Percentiles rank a stretch among this genome's conserved stretches.
Conservation (phyloP, 2,329 filamentous ascomycete species). For the Hypoxylon sp. region DNA sequence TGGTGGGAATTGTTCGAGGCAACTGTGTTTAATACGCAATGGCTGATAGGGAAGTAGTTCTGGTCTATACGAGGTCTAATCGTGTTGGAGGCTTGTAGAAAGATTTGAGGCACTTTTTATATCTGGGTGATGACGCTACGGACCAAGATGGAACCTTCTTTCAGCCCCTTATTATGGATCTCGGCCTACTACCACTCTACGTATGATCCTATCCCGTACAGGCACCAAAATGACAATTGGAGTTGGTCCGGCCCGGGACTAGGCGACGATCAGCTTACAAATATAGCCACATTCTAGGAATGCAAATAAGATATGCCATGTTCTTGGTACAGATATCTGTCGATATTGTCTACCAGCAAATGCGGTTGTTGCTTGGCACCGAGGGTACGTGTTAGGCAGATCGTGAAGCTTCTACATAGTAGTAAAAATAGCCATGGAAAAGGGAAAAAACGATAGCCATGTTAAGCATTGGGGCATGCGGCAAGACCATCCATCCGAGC, state of each 20-base stretch:
- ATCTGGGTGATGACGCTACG: slow-evolving; percentile 11
- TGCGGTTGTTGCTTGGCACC: background rate
- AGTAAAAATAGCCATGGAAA: background rate
- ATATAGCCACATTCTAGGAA: background rate
- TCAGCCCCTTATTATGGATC: slow-evolving; percentile 31
- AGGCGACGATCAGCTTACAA: background rate
- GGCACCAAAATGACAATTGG: background rate
- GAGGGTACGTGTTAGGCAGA: background rate
- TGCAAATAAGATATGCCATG: background rate
- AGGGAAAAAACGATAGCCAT: background rate
- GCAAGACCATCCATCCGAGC: slow-evolving; percentile 20
- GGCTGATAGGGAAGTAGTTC: background rate
- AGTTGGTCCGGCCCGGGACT: background rate
- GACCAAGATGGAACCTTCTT: slow-evolving; percentile 12
- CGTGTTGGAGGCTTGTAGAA: slow-evolving; percentile 5
- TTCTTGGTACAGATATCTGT: slow-evolving; percentile 5
- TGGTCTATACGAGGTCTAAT: background rate
- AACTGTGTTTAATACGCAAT: slow-evolving; percentile 1
- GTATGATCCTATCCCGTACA: background rate
- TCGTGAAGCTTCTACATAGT: slow-evolving; percentile 24
- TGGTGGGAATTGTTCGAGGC: slow-evolving; percentile 38
- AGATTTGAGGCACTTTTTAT: slow-evolving; percentile 19
- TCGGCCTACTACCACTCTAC: slow-evolving; percentile 1
- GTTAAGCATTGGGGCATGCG: slow-evolving; percentile 17
- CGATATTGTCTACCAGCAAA: background rate